A percentile compares a stretch with the other conserved stretches of the same genome.
Conservation (phyloP, 2,329 filamentous ascomycete species). For the Cercospora canescens region DNA sequence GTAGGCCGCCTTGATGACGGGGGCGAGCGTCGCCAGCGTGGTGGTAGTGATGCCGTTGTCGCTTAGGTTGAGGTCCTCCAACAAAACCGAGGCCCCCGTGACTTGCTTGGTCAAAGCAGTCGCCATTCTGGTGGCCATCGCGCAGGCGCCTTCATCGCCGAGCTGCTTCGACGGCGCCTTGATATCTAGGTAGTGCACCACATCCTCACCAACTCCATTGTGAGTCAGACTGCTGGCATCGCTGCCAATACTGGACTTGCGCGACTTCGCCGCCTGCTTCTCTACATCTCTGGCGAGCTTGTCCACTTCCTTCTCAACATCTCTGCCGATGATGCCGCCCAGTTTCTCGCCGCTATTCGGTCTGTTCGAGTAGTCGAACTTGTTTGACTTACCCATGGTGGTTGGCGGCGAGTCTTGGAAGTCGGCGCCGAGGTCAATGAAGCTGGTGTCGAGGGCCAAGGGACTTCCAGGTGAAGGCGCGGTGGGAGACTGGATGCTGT, state of each 20-base stretch:
- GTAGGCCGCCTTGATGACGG: constrained; percentile 43
- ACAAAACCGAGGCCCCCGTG: constrained; percentile 31
- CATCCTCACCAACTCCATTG: constrained; percentile 12
- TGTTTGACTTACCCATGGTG: constrained; percentile 37
- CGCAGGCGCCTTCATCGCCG: constrained; percentile 47
- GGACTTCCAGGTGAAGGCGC: constrained; percentile 4
- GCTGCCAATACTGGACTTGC: constrained; percentile 33
- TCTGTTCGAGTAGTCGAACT: constrained; percentile 44
- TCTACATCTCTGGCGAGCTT: constrained; percentile 33
- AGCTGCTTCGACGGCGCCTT: constrained; percentile 47
- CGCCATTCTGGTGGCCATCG: constrained; percentile 46
- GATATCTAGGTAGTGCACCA: constrained; percentile 42
- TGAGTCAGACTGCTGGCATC: constrained; percentile 14
- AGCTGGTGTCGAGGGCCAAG: background rate
- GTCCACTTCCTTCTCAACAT: constrained; percentile 41
- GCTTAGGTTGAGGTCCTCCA: constrained; percentile 50
- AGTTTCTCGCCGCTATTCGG: constrained; percentile 48
- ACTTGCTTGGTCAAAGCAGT: constrained; percentile 40
- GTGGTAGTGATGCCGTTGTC: constrained; percentile 46
- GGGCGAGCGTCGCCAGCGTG: constrained; percentile 44
- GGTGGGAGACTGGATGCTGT: constrained; percentile 5
- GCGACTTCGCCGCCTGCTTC: constrained; percentile 26
- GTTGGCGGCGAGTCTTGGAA: background rate
- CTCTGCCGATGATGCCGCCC: constrained; percentile 47
- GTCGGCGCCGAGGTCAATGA: background rate